These are phyloP conservation scores for Solidago caesia DNA, from an alignment of 129 eudicot species.

Conservation along the genomic window DNA sequence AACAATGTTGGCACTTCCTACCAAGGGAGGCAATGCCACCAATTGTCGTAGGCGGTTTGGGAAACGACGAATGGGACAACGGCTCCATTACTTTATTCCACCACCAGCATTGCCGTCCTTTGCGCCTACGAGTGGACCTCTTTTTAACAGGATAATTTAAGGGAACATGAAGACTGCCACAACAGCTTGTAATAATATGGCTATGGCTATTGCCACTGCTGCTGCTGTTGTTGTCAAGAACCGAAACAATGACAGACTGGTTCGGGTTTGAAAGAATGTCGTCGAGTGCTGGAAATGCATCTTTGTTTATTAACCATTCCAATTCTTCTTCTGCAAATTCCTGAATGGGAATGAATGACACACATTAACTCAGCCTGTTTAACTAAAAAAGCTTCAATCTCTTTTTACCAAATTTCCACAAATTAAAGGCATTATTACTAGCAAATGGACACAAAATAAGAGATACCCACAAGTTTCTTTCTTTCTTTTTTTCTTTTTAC, in stretches of 20 bases:
- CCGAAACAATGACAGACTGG: constrained; percentile 39
- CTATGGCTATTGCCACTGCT: constrained; percentile 40
- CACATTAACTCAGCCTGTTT: not conserved
- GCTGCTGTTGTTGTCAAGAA: constrained; percentile 64
- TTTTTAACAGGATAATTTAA: constrained; percentile 44
- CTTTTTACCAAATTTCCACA: not conserved
- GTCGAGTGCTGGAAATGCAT: constrained; percentile 80
- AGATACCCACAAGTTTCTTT: not conserved
- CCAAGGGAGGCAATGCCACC: constrained; percentile 37
- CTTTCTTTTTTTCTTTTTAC: not conserved
- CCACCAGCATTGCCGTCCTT: constrained; percentile 43
- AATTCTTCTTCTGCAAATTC: constrained; percentile 78
- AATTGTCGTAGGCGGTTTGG: constrained; percentile 5
- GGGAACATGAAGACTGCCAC: constrained; percentile 50
- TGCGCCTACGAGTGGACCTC: constrained; percentile 52
- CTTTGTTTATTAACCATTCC: constrained; percentile 94
- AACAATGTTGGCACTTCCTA: constrained; percentile 74
- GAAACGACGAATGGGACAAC: not conserved
- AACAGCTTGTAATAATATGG: constrained; percentile 36
- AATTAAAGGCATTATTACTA: not conserved
- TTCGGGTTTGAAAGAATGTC: constrained; percentile 46
- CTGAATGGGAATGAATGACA: constrained; percentile 30
- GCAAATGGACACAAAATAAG: too few relatives aligned
- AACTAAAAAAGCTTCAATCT: constrained; percentile 5
- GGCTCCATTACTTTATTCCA: constrained; percentile 35